A percentile compares a stretch with the other conserved stretches of the same genome.
These are phyloP conservation scores for Periconia digitata DNA, from an alignment of 2,329 filamentous ascomycete species.

Conservation along the genomic window DNA sequence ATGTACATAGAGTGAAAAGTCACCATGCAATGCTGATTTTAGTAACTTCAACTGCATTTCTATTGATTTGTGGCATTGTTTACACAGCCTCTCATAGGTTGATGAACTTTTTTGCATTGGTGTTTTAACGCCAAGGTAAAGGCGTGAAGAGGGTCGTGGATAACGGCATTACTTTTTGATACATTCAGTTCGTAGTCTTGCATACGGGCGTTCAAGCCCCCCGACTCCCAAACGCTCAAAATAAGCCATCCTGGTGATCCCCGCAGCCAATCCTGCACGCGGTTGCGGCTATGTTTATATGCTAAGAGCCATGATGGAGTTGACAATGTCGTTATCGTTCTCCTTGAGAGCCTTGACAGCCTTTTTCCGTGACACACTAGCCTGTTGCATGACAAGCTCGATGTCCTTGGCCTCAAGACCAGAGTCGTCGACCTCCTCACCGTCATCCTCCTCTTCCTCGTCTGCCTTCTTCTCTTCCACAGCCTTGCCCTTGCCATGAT, in stretches of 20 bases:
- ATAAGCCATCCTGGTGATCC: constrained; percentile 10
- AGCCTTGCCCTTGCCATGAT: constrained; percentile 70
- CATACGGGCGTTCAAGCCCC: constrained; percentile 5
- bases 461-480: constrained; percentile 67
- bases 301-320: constrained; percentile 96
- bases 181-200: constrained; percentile 7
- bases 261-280: neutral
- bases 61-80: no score
- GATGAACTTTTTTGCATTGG: neutral
- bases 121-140: neutral
- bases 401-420: constrained; percentile 99
- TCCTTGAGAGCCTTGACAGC: constrained; percentile 98
- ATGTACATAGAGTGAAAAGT: no score
- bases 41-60: no score
- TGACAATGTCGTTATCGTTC: constrained; percentile 99
- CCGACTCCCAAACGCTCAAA: constrained; percentile 9
- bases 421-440: constrained; percentile 90
- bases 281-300: constrained; percentile 44
- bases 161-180: constrained; percentile 3
- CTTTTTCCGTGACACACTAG: constrained; percentile 95
- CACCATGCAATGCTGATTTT: no score
- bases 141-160: neutral
- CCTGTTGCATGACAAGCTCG: constrained; percentile 98
- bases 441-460: constrained; percentile 84
- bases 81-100: no score